A percentile compares a stretch with the other conserved stretches of the same genome.
Evolutionary conservation across 2,329 filamentous ascomycete species (phyloP).

Genomic region (Aspergillus unguis): DNA sequence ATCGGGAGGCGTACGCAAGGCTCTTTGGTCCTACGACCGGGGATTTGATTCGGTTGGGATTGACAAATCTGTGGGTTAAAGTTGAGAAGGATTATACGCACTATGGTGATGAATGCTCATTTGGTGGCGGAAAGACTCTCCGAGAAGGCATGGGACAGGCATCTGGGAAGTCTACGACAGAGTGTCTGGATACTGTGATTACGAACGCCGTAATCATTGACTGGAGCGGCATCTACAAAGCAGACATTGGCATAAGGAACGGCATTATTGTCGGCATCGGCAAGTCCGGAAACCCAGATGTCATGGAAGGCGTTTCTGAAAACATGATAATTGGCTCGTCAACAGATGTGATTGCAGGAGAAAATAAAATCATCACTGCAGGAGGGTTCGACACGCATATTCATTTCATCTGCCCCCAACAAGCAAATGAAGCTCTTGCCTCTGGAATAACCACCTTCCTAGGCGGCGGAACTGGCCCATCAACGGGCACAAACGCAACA

Average conservation of each 20-base stretch:
- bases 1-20: conserved; percentile 70
- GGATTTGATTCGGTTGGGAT: conserved; percentile 75
- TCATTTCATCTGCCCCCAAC: conserved; percentile 93
- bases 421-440: conserved; percentile 76
- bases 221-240: conserved; percentile 91
- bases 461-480: conserved; percentile 89
- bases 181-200: conserved; percentile 78
- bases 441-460: conserved; percentile 88
- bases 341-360: conserved; percentile 88
- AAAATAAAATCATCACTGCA: conserved; percentile 85
- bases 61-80: conserved; percentile 84
- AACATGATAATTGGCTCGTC: conserved; percentile 80
- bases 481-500: conserved; percentile 83
- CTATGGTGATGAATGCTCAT: conserved; percentile 92
- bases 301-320: conserved; percentile 82
- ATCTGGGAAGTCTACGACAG: conserved; percentile 66
- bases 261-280: conserved; percentile 85
- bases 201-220: conserved; percentile 89
- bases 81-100: conserved; percentile 81
- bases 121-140: conserved; percentile 90
- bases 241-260: conserved; percentile 89
- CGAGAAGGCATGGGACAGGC: conserved; percentile 96
- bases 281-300: conserved; percentile 94
- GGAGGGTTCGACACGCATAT: conserved; percentile 89
- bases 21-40: conserved; percentile 95